Base-by-base conservation (phyloP, 352 stramenopile species). In the Globisporangium takayamanum region DNA sequence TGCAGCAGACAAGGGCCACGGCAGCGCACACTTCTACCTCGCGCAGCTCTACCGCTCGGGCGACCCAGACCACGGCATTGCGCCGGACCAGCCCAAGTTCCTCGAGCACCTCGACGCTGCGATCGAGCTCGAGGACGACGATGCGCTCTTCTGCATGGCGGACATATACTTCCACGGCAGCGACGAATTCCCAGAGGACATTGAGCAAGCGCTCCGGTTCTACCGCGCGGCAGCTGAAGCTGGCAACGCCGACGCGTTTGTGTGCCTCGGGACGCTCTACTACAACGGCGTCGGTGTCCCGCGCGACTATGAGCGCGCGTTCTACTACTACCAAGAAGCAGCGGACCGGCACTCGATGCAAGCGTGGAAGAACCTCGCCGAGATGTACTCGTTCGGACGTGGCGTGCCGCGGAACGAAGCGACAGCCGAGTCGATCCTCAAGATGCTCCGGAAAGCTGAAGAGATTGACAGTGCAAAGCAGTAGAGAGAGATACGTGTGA, bases 11-110 rank as follows among this genome's bases (percentile, higher is more conserved):
- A 79, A 80, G 45, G 76, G 67, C n/a, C 85, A 96, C 62, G 74
- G 69, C 8, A 78, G 83, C 14, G 84, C 87, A 58, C 68, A 84
- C 22, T 93, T 80, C 58, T 96, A 94, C 57, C 66, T 96, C 15
- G 84, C 85, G 30, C 84, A 93, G 74, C 73, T 96, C n/a, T 92
- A 94, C 61, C 80, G 80, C 52, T 93, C 78, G n/a, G 85, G 84
- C 2, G 82, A 92, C 44, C 68, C 83, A 10, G 59, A 59, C 15
- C 66, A 77, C 54, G 57, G 67, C 14, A 68, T 93, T n/a, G 41
- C 61, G 20, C 53, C 77, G 2, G 69, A 93, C 56, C 68, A 54
- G 8, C 36, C 72, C 20, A 83, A 80, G 63, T 93, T 92, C 57
- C 58, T 87, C 15, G 59, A 77, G 42, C 75, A 88, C 60, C 51